phyloP scores from a whole-genome alignment of 2,329 filamentous ascomycete species.

The Aureobasidium vineae region DNA sequence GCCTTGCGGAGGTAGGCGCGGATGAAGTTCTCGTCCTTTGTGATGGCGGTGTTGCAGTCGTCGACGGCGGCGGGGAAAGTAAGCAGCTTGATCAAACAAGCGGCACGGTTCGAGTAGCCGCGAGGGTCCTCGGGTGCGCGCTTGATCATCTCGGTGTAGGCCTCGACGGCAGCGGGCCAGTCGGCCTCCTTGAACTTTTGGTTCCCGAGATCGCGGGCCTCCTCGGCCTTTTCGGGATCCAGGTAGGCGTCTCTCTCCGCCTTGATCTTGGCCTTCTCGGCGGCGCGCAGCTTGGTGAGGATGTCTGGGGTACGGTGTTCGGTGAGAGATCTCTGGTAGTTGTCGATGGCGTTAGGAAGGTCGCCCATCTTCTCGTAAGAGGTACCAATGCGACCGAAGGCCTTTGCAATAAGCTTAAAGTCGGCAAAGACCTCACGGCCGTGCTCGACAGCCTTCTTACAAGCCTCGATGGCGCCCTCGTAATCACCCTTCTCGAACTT shows the following conservation, averaged over 20 bases:
- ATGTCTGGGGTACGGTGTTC: slow-evolving; percentile 96
- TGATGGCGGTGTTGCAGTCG: slow-evolving; percentile 89
- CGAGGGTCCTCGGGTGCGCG: slow-evolving; percentile 88
- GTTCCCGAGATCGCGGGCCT: slow-evolving; percentile 92
- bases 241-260: slow-evolving; percentile 76
- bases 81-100: slow-evolving; percentile 94
- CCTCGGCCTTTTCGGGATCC: slow-evolving; percentile 87
- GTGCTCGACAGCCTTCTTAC: slow-evolving; percentile 84
- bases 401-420: slow-evolving; percentile 97
- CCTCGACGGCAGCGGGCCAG: slow-evolving; percentile 91
- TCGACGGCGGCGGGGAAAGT: slow-evolving; percentile 91
- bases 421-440: slow-evolving; percentile 87
- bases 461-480: slow-evolving; percentile 79
- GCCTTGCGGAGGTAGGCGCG: slow-evolving; percentile 96
- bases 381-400: slow-evolving; percentile 93
- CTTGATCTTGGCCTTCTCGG: slow-evolving; percentile 82
- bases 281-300: slow-evolving; percentile 84
- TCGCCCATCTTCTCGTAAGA: slow-evolving; percentile 90
- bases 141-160: slow-evolving; percentile 96
- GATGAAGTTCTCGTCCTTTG: slow-evolving; percentile 88
- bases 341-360: slow-evolving; percentile 73
- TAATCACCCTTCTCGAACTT: slow-evolving; percentile 97
- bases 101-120: slow-evolving; percentile 95
- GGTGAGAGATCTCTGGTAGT: slow-evolving; percentile 90
- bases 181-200: slow-evolving; percentile 96